A percentile compares a stretch with the other conserved stretches of the same genome.
These are phyloP conservation scores for Mycothermus thermophilus DNA, from an alignment of 495 filamentous ascomycete genomes.

Conservation along the genomic window DNA sequence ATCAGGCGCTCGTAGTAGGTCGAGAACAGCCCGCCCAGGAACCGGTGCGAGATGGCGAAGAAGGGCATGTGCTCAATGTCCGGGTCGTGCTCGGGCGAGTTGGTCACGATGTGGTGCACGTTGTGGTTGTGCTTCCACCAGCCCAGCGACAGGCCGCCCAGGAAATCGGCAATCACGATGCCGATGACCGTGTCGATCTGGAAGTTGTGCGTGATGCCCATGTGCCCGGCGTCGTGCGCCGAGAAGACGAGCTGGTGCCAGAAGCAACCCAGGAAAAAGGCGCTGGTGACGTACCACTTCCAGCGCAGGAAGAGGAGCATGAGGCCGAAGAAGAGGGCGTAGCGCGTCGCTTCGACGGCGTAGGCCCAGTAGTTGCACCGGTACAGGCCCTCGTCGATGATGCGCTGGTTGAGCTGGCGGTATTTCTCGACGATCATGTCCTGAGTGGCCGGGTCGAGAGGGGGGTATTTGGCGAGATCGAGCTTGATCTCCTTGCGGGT, in stretches of 20 bases:
- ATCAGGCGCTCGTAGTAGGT: constrained; percentile 84
- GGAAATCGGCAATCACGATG: constrained; percentile 79
- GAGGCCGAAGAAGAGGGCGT: constrained; percentile 51
- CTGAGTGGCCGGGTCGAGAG: constrained; percentile 63
- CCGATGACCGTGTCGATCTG: constrained; percentile 70
- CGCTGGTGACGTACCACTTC: constrained; percentile 64
- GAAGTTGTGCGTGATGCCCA: constrained; percentile 91
- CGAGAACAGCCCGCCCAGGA: constrained; percentile 61
- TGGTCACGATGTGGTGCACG: constrained; percentile 95
- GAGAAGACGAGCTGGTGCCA: constrained; percentile 97
- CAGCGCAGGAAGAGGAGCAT: constrained; percentile 50
- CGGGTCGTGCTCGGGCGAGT: constrained; percentile 90
- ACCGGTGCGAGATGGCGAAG: constrained; percentile 81
- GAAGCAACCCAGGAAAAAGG: constrained; percentile 63
- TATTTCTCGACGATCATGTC: constrained; percentile 69
- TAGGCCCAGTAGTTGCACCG: constrained; percentile 79
- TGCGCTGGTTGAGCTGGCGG: constrained; percentile 52
- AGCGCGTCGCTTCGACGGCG: constrained; percentile 60
- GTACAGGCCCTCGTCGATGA: constrained; percentile 65
- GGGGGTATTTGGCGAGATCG: constrained; percentile 70
- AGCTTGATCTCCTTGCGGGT: constrained; percentile 63
- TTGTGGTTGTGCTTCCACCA: constrained; percentile 99
- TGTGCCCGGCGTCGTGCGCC: constrained; percentile 93
- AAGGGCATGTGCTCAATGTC: constrained; percentile 96
- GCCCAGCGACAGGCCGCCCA: constrained; percentile 78